Evolutionary conservation across 108 stramenopile species (phyloP).

Genomic region (Asterionellopsis glacialis): DNA sequence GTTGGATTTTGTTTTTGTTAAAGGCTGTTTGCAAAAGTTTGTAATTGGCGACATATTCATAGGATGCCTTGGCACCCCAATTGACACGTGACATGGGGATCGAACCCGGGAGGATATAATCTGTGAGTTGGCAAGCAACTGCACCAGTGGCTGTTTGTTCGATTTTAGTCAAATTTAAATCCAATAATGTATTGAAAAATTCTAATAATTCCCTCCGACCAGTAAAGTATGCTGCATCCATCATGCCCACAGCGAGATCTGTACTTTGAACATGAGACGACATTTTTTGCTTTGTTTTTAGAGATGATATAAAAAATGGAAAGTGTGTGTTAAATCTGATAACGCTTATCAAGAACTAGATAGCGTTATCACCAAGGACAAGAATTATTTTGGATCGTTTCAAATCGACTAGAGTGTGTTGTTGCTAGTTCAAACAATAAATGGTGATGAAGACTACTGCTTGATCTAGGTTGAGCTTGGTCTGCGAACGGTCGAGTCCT

Average conservation of each 20-base stretch:
- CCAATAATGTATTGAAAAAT: conserved; percentile 91
- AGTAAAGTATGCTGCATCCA: conserved; percentile 98
- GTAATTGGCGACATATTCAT: conserved; percentile 94
- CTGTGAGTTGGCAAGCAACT: conserved; percentile 95
- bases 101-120: conserved; percentile 88
- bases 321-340: no score
- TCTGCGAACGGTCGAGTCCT: no score
- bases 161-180: conserved; percentile 88
- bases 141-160: conserved; percentile 98
- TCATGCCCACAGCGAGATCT: conserved; percentile 70
- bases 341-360: no score
- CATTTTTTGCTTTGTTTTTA: no score
- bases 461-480: no score
- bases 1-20: conserved; percentile 70
- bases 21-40: conserved; percentile 96
- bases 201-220: conserved; percentile 91
- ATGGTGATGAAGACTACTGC: no score
- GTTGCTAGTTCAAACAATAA: no score
- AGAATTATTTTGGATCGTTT: no score
- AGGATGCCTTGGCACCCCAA: conserved; percentile 87
- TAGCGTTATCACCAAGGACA: no score
- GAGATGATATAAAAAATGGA: no score
- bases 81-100: conserved; percentile 92
- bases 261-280: no score
- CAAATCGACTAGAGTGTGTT: no score